Percentiles rank a stretch among this genome's conserved stretches.
Evolutionary conservation across 805 yeast genomes (phyloP).

Genomic region (Barnettozyma vustinii): DNA sequence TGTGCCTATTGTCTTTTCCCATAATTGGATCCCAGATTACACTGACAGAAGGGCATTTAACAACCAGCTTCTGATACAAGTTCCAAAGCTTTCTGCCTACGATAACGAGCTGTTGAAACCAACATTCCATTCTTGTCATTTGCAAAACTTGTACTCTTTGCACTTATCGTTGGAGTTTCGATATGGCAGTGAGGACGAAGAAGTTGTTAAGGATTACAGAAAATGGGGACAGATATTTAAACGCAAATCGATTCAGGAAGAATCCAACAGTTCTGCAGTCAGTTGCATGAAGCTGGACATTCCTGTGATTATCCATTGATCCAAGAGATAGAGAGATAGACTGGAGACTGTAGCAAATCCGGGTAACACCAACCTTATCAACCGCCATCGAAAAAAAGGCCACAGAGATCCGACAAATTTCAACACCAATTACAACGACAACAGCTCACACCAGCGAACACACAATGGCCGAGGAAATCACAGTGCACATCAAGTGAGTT

Average conservation of each 20-base stretch:
- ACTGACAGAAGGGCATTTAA: slow-evolving; percentile 2
- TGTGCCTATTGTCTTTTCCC: background rate
- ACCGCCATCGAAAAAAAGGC: background rate
- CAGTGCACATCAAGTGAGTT: slow-evolving; percentile 20
- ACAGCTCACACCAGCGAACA: background rate
- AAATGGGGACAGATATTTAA: background rate
- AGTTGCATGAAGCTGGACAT: background rate
- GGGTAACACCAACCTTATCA: background rate
- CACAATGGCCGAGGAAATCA: slow-evolving; percentile 19
- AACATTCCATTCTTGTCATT: slow-evolving; percentile 19
- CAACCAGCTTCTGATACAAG: background rate
- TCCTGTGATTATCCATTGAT: background rate
- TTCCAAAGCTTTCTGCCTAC: background rate
- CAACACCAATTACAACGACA: background rate
- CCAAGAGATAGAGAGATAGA: background rate
- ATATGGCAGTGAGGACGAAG: background rate
- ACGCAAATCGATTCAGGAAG: background rate
- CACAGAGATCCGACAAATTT: background rate
- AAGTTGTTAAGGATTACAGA: background rate
- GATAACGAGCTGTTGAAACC: slow-evolving; percentile 8
- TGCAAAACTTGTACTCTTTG: slow-evolving; percentile 19
- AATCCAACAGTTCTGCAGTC: background rate
- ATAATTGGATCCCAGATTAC: slow-evolving; percentile 19
- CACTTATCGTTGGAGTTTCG: slow-evolving; percentile 5
- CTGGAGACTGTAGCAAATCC: background rate